Conservation (phyloP, 1,284 basidiomycete genomes). For the Xerocomus amazonicus region DNA sequence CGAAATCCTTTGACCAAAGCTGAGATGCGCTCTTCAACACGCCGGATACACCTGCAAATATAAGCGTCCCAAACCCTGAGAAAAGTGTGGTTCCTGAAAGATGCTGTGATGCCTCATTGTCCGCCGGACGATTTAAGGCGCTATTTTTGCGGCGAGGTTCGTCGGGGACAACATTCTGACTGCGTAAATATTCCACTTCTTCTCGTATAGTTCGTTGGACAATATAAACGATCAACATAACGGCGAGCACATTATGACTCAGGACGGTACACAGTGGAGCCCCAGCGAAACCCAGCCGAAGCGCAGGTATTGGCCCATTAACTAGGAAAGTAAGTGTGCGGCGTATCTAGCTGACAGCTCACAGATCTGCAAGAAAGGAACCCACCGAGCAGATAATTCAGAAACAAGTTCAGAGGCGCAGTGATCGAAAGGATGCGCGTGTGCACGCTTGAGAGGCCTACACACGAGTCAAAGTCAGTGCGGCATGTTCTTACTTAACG, state of each 20-base stretch:
- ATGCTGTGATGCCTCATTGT: not conserved
- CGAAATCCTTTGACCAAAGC: conserved; percentile 32
- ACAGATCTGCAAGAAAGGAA: not conserved
- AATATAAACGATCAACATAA: conserved; percentile 24
- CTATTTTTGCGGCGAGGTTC: conserved; percentile 5
- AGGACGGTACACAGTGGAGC: conserved; percentile 28
- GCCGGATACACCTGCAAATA: conserved; percentile 19
- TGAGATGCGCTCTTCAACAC: conserved; percentile 25
- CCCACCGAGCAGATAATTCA: conserved; percentile 31
- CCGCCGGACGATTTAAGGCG: not conserved
- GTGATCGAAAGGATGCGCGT: conserved; percentile 22
- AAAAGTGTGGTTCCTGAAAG: conserved; percentile 10
- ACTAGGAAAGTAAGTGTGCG: conserved; percentile 12
- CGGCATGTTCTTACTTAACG: not conserved
- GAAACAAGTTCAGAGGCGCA: conserved; percentile 24
- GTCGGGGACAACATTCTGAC: conserved; percentile 11
- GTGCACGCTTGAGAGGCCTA: conserved; percentile 24
- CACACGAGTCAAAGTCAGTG: not conserved
- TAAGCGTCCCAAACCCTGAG: conserved; percentile 17
- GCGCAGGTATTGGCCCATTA: conserved; percentile 25
- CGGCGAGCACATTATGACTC: conserved; percentile 26
- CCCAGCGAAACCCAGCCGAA: conserved; percentile 28
- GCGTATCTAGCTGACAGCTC: too few species aligned
- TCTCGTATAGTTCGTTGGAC: conserved; percentile 18
- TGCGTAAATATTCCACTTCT: conserved; percentile 18